A percentile compares a stretch with the other conserved stretches of the same genome.
phyloP scores from a whole-genome alignment of 208 protist species.

The Leishmania aethiopica region DNA sequence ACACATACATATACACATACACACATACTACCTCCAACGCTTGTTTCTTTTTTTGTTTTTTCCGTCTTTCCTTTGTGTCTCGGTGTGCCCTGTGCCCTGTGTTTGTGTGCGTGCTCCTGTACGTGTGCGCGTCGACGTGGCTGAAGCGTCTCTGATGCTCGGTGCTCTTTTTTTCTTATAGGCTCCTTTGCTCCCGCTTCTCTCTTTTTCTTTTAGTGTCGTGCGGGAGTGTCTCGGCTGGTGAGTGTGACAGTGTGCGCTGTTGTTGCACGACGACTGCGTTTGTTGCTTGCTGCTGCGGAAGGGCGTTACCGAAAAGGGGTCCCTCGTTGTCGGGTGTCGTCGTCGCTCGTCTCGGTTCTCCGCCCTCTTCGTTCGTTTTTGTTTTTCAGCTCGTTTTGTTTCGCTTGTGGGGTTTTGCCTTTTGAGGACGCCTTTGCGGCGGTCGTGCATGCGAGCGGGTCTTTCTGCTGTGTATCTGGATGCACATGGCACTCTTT shows the following conservation, averaged over 20 bases:
- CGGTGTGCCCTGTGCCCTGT: neutral
- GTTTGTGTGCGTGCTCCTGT: neutral
- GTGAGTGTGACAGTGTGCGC: neutral
- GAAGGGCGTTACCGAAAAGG: neutral
- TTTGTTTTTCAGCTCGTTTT: too few relatives aligned
- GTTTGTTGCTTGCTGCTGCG: neutral
- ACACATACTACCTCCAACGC: neutral
- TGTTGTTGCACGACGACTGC: neutral
- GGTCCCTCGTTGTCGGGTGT: neutral
- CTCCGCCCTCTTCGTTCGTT: neutral
- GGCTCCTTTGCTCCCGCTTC: neutral
- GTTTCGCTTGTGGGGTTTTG: neutral
- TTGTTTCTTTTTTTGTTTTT: slow-evolving; percentile 2
- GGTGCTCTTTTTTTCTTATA: neutral
- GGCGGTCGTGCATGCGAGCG: neutral
- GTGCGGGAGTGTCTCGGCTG: neutral
- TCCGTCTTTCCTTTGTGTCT: neutral
- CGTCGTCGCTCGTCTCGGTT: neutral
- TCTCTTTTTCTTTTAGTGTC: neutral
- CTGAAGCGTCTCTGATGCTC: neutral
- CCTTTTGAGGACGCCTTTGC: neutral
- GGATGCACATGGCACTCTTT: neutral
- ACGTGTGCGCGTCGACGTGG: neutral
- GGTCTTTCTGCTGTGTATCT: neutral
- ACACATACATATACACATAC: neutral